Base-by-base conservation (phyloP, 306 rosid genomes). In the Chamaecrista fasciculata region DNA sequence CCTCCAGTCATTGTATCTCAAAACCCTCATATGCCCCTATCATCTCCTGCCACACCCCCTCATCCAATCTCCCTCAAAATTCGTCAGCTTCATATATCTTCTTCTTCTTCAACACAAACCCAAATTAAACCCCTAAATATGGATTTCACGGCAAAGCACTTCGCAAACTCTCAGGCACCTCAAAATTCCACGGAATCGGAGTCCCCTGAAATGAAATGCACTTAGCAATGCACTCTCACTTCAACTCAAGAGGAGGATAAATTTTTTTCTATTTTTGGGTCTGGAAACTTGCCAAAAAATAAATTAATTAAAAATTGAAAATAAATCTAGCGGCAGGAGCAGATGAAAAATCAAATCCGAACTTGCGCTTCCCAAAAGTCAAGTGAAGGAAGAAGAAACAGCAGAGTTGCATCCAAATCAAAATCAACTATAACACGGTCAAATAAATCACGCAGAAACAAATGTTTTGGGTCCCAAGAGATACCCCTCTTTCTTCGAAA, bases 1-100 rank as follows among this genome's bases (percentile, higher is more conserved):
- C 91, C 95, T 70, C 85, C 86, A 79, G 76, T 85, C 97, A 92
- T 92, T 80, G 86, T 89, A 53, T 75, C 81, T 71, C 82, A 72
- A 62, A 77, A 75, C 75, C 70, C 64, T 69, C 80, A 69, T 71
- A 58, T 23, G 26, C 80, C 23, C 79, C 71, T 81, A 84, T 86
- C 90, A 89, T 82, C 77, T 76, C 87, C 76, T 71, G 70, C 76
- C 73, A 68, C 73, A 71, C 68, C 76, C 82, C 60, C 72, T 77
- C 85, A 66, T 78, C 55, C 68, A 42, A 36, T 1, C 83, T 12
- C 66, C n/a, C 78, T 0, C 43, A 63, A 66, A 29, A 4, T 20
- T 47, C 61, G 53, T 48, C 49, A 50, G 39, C 42, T 42, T 33
- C 31, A 24, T 48, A 55, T 24, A 61, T 18, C 34, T 47, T 63